Percentiles rank a stretch among this genome's conserved stretches.
phyloP scores from a whole-genome alignment of 2,329 filamentous ascomycete species.

The Aspergillus udagawae region DNA sequence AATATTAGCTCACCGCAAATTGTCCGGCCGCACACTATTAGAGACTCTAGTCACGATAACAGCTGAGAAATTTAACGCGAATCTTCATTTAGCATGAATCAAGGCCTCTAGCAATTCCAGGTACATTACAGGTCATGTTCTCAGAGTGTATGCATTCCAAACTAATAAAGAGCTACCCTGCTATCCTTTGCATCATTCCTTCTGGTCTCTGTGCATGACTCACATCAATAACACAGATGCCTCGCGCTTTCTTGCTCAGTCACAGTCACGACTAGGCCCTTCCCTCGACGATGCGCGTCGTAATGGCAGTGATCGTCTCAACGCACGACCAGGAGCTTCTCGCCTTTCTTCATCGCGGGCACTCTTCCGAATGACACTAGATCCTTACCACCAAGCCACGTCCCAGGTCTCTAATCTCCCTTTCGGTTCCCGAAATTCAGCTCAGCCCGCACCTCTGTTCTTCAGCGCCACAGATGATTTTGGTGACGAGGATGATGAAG shows the following conservation, averaged over 20 bases:
- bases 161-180: not conserved
- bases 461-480: slow-evolving; percentile 88
- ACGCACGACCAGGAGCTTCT: slow-evolving; percentile 42
- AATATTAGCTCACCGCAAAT: slow-evolving; percentile 1
- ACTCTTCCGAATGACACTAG: slow-evolving; percentile 55
- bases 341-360: slow-evolving; percentile 48
- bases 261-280: slow-evolving; percentile 83
- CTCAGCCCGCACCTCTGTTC: slow-evolving; percentile 86
- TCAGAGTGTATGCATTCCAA: slow-evolving; percentile 71
- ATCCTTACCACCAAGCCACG: slow-evolving; percentile 71
- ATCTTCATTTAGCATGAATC: slow-evolving; percentile 1
- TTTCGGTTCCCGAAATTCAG: slow-evolving; percentile 72
- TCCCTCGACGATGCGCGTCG: slow-evolving; percentile 53
- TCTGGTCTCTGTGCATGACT: not conserved
- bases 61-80: not conserved
- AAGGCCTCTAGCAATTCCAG: not conserved
- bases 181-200: not conserved
- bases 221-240: slow-evolving; percentile 58
- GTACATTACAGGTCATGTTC: slow-evolving; percentile 57
- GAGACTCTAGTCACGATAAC: not conserved
- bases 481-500: slow-evolving; percentile 87
- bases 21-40: not conserved
- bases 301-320: slow-evolving; percentile 47
- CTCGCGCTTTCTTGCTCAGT: slow-evolving; percentile 93
- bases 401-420: slow-evolving; percentile 72